Conservation (phyloP, 345 rosid species). For the Melaleuca alternifolia region DNA sequence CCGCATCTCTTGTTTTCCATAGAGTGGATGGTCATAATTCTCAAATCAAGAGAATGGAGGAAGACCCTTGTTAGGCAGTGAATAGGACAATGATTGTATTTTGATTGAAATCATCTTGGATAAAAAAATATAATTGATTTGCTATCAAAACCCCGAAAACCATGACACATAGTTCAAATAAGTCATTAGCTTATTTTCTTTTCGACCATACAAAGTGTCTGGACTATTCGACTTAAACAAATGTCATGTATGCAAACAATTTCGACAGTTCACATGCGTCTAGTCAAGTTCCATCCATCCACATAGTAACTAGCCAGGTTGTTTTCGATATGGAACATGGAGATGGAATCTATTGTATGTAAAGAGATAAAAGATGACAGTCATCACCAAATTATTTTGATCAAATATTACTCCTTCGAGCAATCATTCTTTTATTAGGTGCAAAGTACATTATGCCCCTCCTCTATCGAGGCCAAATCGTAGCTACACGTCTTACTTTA, state of each 20-base stretch:
- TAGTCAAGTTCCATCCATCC: not conserved
- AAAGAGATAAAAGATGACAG: not conserved
- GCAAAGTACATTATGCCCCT: not conserved
- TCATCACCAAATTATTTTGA: not conserved
- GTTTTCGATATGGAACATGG: no score
- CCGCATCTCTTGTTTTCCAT: not conserved
- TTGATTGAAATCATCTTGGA: not conserved
- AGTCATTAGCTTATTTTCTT: not conserved
- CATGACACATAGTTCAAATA: not conserved
- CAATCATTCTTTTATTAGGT: not conserved
- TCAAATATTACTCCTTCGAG: not conserved
- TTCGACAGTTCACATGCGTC: not conserved
- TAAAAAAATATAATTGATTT: not conserved
- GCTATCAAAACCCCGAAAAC: not conserved
- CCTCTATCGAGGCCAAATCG: not conserved
- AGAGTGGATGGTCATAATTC: not conserved
- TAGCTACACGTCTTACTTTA: not conserved
- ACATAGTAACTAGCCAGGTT: no score
- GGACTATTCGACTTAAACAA: not conserved
- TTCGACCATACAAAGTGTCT: not conserved
- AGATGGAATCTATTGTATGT: not conserved
- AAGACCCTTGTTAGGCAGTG: no score
- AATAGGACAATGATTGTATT: no score
- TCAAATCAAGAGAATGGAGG: not conserved
- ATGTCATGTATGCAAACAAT: not conserved